Evolutionary conservation across 768 basidiomycete genomes (phyloP), one percentile per base, ranked within the genome.

Genomic region (Boletus fagicola): DNA sequence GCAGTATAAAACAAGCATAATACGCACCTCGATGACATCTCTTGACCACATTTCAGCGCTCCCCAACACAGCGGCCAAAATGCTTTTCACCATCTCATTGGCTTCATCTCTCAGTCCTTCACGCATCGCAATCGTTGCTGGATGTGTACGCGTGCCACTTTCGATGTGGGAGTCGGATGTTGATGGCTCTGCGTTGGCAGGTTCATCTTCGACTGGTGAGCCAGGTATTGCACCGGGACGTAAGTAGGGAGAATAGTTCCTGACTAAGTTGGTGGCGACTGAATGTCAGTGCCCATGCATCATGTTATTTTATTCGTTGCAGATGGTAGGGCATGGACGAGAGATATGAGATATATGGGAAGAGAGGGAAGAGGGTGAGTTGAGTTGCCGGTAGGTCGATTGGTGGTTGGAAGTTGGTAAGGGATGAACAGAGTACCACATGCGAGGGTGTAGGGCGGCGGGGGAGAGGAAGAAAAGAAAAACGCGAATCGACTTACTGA

Each of bases 191-290:
- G 49, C 30, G 16, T 56, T 49, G 28, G 40, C 43, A 31, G 48
- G 49, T 35, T 60, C 65, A 35, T 54, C 58, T 31, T 9, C 48
- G 20, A 13, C 28, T 26, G 56, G 36, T 44, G 51, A 56, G 53
- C 48, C 56, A 49, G 68, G 63, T 44, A 68, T 31, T 51, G 58
- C 58, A 22, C 60, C 15, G 10, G 69, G 61, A 52, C 83, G 72
- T 63, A 96, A 81, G 74, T 94, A 88, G 16, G 94, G 93, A 44
- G 90, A 90, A 71, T 95, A 94, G 68, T 94, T 94, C 79, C 83
- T 82, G 80, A 92, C 90, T 90, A 95, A 77, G 81, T 93, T 92
- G 66, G 79, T 82, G 73, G 82, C 82, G 82, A 94, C 94, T 94
- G 77, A 68, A 75, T 59, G 77, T 88, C 83, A 90, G 87, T 85